Evolutionary conservation across 345 rosid genomes (phyloP).

Genomic region (Draba incana): DNA sequence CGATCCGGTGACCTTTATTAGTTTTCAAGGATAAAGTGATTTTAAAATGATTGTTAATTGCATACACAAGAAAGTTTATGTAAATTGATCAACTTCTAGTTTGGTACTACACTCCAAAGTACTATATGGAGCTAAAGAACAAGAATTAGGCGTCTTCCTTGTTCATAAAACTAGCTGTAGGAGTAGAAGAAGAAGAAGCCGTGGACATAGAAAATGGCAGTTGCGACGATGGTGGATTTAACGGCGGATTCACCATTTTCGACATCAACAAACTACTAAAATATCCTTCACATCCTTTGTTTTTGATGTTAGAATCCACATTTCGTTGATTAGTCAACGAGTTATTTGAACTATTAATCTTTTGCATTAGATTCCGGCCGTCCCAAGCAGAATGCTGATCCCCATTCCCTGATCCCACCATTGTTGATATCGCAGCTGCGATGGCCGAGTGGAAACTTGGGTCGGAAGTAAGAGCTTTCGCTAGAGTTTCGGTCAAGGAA

Average conservation of each 20-base stretch:
- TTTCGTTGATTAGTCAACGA: conserved; percentile 16
- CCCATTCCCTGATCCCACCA: conserved; percentile 46
- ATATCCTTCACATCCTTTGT: conserved; percentile 48
- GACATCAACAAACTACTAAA: conserved; percentile 46
- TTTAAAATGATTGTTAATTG: too few species aligned
- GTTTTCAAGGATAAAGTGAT: too few species aligned
- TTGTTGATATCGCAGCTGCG: conserved; percentile 63
- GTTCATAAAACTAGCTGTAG: conserved; percentile 28
- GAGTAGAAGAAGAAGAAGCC: conserved; percentile 31
- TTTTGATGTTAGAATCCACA: conserved; percentile 22
- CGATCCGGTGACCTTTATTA: too few species aligned
- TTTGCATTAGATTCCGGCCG: not conserved
- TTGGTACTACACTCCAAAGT: not conserved
- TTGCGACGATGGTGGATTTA: not conserved
- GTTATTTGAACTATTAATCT: not conserved
- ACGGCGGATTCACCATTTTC: conserved; percentile 24
- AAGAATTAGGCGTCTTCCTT: conserved; percentile 32
- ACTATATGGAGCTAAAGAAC: not conserved
- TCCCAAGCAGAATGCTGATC: not conserved
- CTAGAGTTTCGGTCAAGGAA: conserved; percentile 55
- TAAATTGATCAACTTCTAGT: not conserved
- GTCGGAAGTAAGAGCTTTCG: conserved; percentile 56
- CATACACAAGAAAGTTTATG: too few species aligned
- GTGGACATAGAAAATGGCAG: conserved; percentile 48
- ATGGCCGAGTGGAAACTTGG: conserved; percentile 56